phyloP scores from a whole-genome alignment of 2,329 filamentous ascomycete species.

The Cercospora sp. region DNA sequence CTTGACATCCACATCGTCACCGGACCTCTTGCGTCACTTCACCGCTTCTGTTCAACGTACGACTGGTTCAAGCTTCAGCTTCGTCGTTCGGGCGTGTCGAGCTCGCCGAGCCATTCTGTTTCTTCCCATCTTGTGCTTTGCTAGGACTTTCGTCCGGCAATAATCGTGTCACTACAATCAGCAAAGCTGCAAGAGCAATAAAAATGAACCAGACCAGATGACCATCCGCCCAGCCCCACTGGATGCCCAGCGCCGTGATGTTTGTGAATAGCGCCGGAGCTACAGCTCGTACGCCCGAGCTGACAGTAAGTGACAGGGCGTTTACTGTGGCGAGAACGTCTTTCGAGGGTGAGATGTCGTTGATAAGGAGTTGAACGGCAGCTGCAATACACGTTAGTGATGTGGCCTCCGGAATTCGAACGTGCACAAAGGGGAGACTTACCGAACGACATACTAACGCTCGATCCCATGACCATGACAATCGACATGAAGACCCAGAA shows the following conservation, averaged over 20 bases:
- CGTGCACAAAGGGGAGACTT: too few relatives aligned
- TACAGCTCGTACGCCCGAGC: slow-evolving; percentile 64
- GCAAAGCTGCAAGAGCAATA: slow-evolving; percentile 40
- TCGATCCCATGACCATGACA: slow-evolving; percentile 57
- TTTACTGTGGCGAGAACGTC: slow-evolving; percentile 70
- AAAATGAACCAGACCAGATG: slow-evolving; percentile 67
- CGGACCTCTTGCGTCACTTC: too few relatives aligned
- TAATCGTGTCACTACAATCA: neutral
- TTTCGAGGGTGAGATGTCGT: slow-evolving; percentile 68
- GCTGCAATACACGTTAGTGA: slow-evolving; percentile 39
- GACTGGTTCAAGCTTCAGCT: neutral
- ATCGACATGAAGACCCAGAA: slow-evolving; percentile 60
- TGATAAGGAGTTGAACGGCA: slow-evolving; percentile 69
- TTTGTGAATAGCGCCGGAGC: slow-evolving; percentile 66
- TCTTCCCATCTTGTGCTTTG: neutral
- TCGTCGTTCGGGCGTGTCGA: neutral
- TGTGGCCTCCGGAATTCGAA: too few relatives aligned
- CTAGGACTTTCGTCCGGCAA: neutral
- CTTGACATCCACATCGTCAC: too few relatives aligned
- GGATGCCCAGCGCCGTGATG: slow-evolving; percentile 67
- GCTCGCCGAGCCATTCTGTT: neutral
- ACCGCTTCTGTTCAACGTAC: too few relatives aligned
- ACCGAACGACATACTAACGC: slow-evolving; percentile 69
- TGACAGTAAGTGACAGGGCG: slow-evolving; percentile 63
- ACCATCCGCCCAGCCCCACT: slow-evolving; percentile 61